Base-by-base conservation (phyloP, 1,139 yeast genomes). In the Martiniozyma asiatica region DNA sequence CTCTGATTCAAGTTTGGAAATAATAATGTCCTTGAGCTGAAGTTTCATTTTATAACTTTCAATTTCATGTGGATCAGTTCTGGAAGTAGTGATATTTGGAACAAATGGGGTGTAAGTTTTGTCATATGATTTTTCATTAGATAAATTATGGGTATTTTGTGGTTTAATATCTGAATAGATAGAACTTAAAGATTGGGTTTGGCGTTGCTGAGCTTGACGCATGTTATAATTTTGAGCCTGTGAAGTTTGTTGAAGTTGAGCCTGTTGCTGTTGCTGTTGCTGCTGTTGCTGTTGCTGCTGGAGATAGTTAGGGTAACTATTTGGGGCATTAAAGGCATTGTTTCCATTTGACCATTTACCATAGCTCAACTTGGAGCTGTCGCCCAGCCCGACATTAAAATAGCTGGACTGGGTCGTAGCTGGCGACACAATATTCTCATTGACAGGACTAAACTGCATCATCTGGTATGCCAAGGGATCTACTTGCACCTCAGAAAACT, bases 1-100 rank as follows among this genome's bases (percentile, higher is more conserved):
- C 28, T 48, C 52, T 12, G 31, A 35, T 35, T 49, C 51, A 14
- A 50, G 39, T 29, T 48, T 47, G 9, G 39, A 28, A 22, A 48
- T 48, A 6, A 48, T 38, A 2, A 45, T 37, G 23, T 49, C 48
- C 29, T 50, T 50, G 14, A 50, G 35, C 24, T 43, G 48, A 27
- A 47, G 20, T 28, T 47, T 45, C 21, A 45, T 38, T 26, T 39
- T 41, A 22, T 38, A 34, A 18, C 27, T 29, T 26, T 44, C 48
- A 24, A 35, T 24, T n/a, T 40, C 45, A 13, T 35, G 14, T 8
- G 35, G 26, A 10, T 32, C 34, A 24, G 14, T 24, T 11, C 36
- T 11, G n/a, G 26, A 18, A 14, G 35, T n/a, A 25, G 25, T 32
- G 34, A 19, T 25, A 20, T 11, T 25, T 25, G 15, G 36, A 20